These are phyloP conservation scores for Colletotrichum sp. DNA, from an alignment of 2,329 filamentous ascomycete species.

Conservation along the genomic window DNA sequence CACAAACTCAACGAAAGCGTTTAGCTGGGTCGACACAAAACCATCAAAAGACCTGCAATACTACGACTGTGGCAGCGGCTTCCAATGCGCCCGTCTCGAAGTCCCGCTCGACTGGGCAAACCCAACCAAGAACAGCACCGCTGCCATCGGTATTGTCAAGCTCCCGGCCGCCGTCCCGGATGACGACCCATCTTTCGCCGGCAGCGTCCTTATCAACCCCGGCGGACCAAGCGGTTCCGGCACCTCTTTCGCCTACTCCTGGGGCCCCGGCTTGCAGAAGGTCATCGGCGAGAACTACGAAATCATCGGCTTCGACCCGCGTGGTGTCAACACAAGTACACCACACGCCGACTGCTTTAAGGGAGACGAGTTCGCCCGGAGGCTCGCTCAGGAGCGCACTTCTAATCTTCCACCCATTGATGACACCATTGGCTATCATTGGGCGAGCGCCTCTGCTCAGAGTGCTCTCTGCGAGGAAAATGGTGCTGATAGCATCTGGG, in stretches of 20 bases:
- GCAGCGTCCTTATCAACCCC: constrained; percentile 40
- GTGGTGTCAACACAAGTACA: constrained; percentile 35
- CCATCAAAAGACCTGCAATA: constrained; percentile 41
- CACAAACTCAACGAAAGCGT: constrained; percentile 12
- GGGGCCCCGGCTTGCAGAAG: constrained; percentile 26
- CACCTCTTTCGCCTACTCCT: constrained; percentile 23
- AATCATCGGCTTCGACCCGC: constrained; percentile 41
- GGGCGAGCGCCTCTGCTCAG: constrained; percentile 20
- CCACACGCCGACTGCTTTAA: constrained; percentile 37
- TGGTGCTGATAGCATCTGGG: constrained; percentile 24
- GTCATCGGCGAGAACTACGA: constrained; percentile 34
- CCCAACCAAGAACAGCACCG: constrained; percentile 4
- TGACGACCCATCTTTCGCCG: constrained; percentile 35
- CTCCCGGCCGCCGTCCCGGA: constrained; percentile 35
- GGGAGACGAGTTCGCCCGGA: constrained; percentile 26
- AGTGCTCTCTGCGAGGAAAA: constrained; percentile 27
- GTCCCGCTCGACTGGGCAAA: constrained; percentile 49
- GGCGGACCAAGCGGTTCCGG: constrained; percentile 43
- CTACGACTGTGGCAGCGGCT: constrained; percentile 41
- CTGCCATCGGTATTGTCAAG: constrained; percentile 37
- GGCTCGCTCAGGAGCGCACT: constrained; percentile 24
- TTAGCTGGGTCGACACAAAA: constrained; percentile 38
- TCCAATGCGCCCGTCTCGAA: constrained; percentile 45
- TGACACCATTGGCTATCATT: neutral
- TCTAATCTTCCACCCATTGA: constrained; percentile 7